A percentile compares a stretch with the other conserved stretches of the same genome.
phyloP scores from a whole-genome alignment of 345 rosid genomes.

The Salix arbutifolia region DNA sequence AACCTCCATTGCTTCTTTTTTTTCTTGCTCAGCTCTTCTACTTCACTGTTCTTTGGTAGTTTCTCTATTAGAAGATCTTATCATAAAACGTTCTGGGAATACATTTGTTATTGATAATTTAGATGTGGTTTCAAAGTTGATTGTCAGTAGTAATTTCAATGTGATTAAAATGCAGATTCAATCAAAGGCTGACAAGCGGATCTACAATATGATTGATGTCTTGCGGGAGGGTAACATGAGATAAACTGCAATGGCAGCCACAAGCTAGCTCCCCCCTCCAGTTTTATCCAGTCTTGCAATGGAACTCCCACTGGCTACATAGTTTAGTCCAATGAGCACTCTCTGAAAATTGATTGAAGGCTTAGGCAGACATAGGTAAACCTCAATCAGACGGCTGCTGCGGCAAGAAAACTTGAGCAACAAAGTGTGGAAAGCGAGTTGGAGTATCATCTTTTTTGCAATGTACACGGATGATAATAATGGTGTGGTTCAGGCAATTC shows the following conservation, averaged over 20 bases:
- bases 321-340: too few species aligned
- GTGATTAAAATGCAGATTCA: slow-evolving; percentile 42
- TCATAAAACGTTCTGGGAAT: not conserved
- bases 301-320: not conserved
- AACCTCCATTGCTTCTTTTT: not conserved
- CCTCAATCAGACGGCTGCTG: too few species aligned
- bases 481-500: not conserved
- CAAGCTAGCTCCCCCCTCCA: not conserved
- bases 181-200: slow-evolving; percentile 59
- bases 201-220: slow-evolving; percentile 83
- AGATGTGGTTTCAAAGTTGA: not conserved
- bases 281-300: not conserved
- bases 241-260: slow-evolving; percentile 10
- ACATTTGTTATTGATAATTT: not conserved
- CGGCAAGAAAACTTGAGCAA: not conserved
- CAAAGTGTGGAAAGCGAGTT: not conserved
- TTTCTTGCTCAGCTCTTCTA: not conserved
- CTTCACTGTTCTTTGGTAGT: not conserved
- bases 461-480: not conserved
- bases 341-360: too few species aligned
- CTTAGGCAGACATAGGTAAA: too few species aligned
- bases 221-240: slow-evolving; percentile 75
- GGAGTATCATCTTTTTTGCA: not conserved
- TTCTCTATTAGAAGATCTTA: not conserved
- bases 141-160: not conserved